Percentiles rank a stretch among this genome's conserved stretches.
phyloP scores from a whole-genome alignment of 1,139 yeast species.

The Blastobotrys apis region DNA sequence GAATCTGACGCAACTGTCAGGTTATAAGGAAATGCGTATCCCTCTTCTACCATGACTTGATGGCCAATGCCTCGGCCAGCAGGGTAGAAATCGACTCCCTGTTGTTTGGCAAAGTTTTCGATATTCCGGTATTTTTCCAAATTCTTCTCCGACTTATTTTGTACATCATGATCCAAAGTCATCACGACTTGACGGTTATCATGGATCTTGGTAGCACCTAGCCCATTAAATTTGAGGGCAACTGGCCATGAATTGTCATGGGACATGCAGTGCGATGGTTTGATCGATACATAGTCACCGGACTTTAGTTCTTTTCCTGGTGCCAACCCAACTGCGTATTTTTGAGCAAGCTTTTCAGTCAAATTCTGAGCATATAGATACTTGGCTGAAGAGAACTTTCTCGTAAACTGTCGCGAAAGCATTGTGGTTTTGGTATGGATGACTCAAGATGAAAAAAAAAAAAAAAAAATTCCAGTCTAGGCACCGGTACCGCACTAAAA shows the following conservation, averaged over 20 bases:
- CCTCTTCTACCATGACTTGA: conserved; percentile 98
- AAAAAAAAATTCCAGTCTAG: conserved; percentile 1
- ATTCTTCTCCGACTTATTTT: conserved; percentile 84
- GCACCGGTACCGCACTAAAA: no score
- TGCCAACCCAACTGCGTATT: conserved; percentile 80
- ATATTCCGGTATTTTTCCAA: conserved; percentile 82
- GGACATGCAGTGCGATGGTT: conserved; percentile 97
- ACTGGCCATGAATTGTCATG: conserved; percentile 99
- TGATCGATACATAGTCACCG: conserved; percentile 93
- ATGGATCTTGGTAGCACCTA: conserved; percentile 80
- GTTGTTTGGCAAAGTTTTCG: conserved; percentile 80
- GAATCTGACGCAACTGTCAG: conserved; percentile 96
- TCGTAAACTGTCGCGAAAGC: conserved; percentile 10
- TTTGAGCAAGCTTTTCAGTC: conserved; percentile 93
- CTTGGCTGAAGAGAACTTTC: conserved; percentile 12
- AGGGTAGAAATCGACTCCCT: conserved; percentile 95
- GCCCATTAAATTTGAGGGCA: conserved; percentile 90
- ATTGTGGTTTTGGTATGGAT: not conserved
- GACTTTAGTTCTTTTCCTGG: conserved; percentile 66
- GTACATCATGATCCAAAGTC: conserved; percentile 97
- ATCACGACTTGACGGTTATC: conserved; percentile 88
- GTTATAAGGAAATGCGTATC: conserved; percentile 93
- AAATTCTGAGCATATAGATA: conserved; percentile 54
- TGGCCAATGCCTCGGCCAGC: conserved; percentile 99
- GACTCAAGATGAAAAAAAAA: conserved; percentile 3